These are phyloP conservation scores for Helicostylum pulchrum DNA, from an alignment of 192 early-diverging fungal species.

Conservation along the genomic window DNA sequence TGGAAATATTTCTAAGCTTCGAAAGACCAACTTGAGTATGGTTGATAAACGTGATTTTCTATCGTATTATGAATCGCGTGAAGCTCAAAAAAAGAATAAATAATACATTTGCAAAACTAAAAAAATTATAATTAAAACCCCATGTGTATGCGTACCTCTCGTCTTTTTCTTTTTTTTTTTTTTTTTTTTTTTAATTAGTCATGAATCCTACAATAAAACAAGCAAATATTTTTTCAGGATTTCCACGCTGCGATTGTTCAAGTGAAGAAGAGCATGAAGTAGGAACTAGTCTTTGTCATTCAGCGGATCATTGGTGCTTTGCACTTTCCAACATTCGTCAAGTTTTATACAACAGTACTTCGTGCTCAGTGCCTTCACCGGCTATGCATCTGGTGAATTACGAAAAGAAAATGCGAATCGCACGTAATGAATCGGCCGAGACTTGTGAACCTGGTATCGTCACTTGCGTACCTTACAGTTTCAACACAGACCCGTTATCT, in stretches of 20 bases:
- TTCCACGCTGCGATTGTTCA: too few species aligned
- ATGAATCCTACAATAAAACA: too few species aligned
- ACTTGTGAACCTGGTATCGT: too few species aligned
- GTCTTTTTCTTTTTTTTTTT: too few species aligned
- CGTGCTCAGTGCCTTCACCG: background rate
- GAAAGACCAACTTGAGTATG: slow-evolving; percentile 61
- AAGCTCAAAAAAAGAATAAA: background rate
- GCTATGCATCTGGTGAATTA: background rate
- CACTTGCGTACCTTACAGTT: background rate
- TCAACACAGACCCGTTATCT: background rate
- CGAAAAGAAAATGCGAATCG: background rate
- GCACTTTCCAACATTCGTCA: background rate
- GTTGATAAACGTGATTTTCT: slow-evolving; percentile 76
- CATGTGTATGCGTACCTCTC: too few species aligned
- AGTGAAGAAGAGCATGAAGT: too few species aligned
- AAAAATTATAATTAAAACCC: too few species aligned
- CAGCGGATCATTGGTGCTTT: slow-evolving; percentile 5
- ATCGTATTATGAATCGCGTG: slow-evolving; percentile 51
- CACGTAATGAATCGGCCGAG: background rate
- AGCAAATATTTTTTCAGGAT: too few species aligned
- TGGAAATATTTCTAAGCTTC: slow-evolving; percentile 60
- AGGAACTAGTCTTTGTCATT: background rate
- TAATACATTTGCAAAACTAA: too few species aligned
- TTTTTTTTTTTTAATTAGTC: too few species aligned
- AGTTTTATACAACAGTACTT: background rate